phyloP scores from a whole-genome alignment of 805 yeast species.

The Starmerella sirachaensis region DNA sequence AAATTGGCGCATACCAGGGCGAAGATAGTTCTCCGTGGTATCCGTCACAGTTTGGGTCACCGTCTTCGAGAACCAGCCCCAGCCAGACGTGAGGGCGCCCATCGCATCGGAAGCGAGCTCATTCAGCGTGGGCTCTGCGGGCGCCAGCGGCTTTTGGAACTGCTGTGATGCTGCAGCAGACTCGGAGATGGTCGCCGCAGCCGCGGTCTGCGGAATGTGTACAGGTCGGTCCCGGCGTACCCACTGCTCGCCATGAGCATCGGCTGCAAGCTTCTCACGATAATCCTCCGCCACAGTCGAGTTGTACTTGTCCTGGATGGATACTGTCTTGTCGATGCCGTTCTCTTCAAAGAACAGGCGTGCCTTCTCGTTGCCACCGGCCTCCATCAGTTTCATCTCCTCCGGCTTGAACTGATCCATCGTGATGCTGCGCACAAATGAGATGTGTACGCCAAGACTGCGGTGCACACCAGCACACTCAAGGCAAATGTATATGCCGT shows the following conservation, averaged over 20 bases:
- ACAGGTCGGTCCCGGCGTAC: slow-evolving; percentile 36
- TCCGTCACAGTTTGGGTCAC: slow-evolving; percentile 74
- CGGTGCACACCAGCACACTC: slow-evolving; percentile 95
- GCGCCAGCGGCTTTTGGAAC: slow-evolving; percentile 11
- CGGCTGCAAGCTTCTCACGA: slow-evolving; percentile 64
- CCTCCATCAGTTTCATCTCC: slow-evolving; percentile 79
- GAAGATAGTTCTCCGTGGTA: slow-evolving; percentile 77
- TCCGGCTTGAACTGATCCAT: slow-evolving; percentile 98
- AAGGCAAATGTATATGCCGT: slow-evolving; percentile 91
- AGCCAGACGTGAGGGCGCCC: slow-evolving; percentile 83
- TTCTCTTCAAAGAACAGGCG: slow-evolving; percentile 53
- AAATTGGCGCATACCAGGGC: slow-evolving; percentile 77
- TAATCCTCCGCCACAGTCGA: slow-evolving; percentile 92
- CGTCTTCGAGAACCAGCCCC: slow-evolving; percentile 84
- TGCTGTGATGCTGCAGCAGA: slow-evolving; percentile 12
- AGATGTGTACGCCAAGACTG: slow-evolving; percentile 91
- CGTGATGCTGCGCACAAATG: slow-evolving; percentile 91
- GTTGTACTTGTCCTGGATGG: slow-evolving; percentile 67
- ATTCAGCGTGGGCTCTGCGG: slow-evolving; percentile 28
- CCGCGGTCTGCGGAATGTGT: slow-evolving; percentile 19
- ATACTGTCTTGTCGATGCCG: slow-evolving; percentile 54
- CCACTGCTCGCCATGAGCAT: slow-evolving; percentile 62
- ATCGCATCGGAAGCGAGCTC: slow-evolving; percentile 59
- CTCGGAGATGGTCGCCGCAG: slow-evolving; percentile 6
- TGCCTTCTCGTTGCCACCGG: slow-evolving; percentile 81